A percentile compares a stretch with the other conserved stretches of the same genome.
Evolutionary conservation across 495 filamentous ascomycete species (phyloP).

Genomic region (Aspergillus bridgeri): DNA sequence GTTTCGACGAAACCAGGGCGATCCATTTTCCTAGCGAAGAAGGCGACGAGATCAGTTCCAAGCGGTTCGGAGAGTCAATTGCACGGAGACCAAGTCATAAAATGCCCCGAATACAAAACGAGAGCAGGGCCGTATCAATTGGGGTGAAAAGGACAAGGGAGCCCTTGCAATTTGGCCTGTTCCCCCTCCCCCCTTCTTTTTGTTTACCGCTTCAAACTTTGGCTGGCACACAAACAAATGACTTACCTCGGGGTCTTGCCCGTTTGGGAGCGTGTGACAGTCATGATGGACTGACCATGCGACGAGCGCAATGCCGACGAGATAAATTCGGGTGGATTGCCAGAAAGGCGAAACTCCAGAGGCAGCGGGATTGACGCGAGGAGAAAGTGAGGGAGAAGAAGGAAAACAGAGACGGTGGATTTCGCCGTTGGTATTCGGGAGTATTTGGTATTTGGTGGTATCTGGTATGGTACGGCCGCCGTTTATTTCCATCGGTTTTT

Average conservation of each 20-base stretch:
- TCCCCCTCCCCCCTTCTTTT: slow-evolving; percentile 13
- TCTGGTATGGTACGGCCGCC: too few relatives aligned
- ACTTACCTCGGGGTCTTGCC: slow-evolving; percentile 51
- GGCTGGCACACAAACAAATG: slow-evolving; percentile 16
- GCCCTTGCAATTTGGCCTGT: neutral
- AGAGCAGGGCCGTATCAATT: neutral
- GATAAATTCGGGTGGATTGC: neutral
- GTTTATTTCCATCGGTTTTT: too few relatives aligned
- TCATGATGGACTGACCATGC: slow-evolving; percentile 35
- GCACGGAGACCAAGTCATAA: neutral
- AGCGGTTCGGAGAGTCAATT: slow-evolving; percentile 3
- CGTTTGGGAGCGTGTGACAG: slow-evolving; percentile 48
- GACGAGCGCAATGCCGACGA: slow-evolving; percentile 11
- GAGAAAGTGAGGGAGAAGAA: slow-evolving; percentile 13
- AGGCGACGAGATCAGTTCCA: slow-evolving; percentile 3
- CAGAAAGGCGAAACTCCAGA: slow-evolving; percentile 11
- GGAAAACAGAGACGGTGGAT: slow-evolving; percentile 25
- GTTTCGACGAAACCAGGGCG: slow-evolving; percentile 57
- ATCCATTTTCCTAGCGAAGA: slow-evolving; percentile 48
- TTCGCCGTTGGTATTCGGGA: neutral
- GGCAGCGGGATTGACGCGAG: neutral
- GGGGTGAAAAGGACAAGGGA: neutral
- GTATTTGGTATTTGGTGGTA: too few relatives aligned
- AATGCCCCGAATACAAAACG: neutral
- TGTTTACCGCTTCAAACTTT: slow-evolving; percentile 5